These are phyloP conservation scores for Raphanus sativus DNA, from an alignment of 345 rosid species.

Conservation along the genomic window DNA sequence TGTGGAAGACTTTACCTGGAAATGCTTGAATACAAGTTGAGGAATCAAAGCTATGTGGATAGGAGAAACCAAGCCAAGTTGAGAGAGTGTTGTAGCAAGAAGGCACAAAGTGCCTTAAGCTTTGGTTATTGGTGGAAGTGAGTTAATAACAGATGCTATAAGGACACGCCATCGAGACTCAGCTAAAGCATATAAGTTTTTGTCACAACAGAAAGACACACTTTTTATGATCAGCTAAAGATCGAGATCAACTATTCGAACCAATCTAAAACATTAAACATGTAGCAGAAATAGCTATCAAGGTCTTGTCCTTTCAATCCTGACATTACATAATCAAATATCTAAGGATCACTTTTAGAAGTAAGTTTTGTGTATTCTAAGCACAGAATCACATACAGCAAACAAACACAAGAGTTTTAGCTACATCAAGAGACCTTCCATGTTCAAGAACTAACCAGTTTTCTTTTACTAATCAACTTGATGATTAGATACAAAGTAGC, in stretches of 20 bases:
- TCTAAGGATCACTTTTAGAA: not conserved
- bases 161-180: not conserved
- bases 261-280: not conserved
- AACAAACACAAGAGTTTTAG: not conserved
- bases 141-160: slow-evolving; percentile 24
- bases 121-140: slow-evolving; percentile 89
- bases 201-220: not conserved
- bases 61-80: slow-evolving; percentile 46
- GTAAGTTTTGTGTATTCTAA: not conserved
- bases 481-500: not conserved
- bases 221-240: not conserved
- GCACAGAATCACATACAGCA: not conserved
- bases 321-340: not conserved
- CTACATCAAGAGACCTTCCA: slow-evolving; percentile 12
- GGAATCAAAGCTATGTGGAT: slow-evolving; percentile 44
- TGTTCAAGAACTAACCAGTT: not conserved
- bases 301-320: not conserved
- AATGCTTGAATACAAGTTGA: slow-evolving; percentile 24
- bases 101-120: slow-evolving; percentile 86
- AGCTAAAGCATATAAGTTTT: not conserved
- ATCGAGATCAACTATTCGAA: not conserved
- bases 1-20: no score
- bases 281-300: not conserved
- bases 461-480: not conserved
- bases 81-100: slow-evolving; percentile 46